Percentiles rank a stretch among this genome's conserved stretches.
These are phyloP conservation scores for Glomus cerebriforme DNA, from an alignment of 192 early-diverging fungal species.

Conservation along the genomic window DNA sequence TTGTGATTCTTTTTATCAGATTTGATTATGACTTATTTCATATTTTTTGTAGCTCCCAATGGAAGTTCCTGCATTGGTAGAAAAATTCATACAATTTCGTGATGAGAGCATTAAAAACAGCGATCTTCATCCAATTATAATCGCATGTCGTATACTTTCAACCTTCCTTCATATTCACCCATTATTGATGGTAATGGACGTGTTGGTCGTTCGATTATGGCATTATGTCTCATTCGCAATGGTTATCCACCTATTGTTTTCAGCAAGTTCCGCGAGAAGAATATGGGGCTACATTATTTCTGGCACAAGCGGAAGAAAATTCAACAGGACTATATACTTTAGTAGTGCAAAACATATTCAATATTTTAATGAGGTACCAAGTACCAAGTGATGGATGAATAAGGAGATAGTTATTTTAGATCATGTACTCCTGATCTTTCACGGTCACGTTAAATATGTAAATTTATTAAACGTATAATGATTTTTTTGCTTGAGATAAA, in stretches of 20 bases:
- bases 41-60: no score
- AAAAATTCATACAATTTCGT: conserved; percentile 21
- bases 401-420: no score
- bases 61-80: conserved; percentile 1
- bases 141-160: conserved; percentile 12
- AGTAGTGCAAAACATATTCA: background rate
- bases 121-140: conserved; percentile 9
- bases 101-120: background rate
- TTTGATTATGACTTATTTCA: background rate
- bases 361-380: conserved; percentile 23
- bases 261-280: background rate
- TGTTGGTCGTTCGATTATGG: conserved; percentile 27
- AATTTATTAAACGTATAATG: no score
- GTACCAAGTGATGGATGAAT: no score
- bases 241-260: conserved; percentile 10
- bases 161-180: conserved; percentile 29
- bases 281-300: background rate
- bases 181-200: conserved; percentile 18
- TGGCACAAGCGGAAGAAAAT: conserved; percentile 7
- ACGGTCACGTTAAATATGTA: no score
- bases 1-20: background rate
- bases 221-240: conserved; percentile 10
- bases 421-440: no score
- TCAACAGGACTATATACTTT: background rate
- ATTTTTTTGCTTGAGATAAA: no score